Base-by-base conservation (phyloP, 139 green algal genomes). In the Picochlorum sp. region DNA sequence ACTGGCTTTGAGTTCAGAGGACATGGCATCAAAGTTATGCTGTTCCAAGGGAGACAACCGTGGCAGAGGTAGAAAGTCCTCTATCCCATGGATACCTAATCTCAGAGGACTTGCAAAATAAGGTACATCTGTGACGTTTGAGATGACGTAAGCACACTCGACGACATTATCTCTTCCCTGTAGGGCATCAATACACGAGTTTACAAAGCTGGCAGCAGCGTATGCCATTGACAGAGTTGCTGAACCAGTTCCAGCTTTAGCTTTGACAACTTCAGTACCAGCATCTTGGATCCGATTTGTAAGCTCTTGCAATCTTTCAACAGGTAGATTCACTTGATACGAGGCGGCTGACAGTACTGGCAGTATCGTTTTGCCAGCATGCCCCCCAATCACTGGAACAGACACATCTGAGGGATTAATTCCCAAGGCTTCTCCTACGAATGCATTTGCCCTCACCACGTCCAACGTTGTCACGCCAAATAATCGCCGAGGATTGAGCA, bases 191-290 rank as follows among this genome's bases (percentile, higher is more conserved):
- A 95, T 59, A 45, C 79, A 89, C 0, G 74, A 62, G 32, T 80
- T 69, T 58, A 77, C 79, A 72, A 95, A 95, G 50, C 77, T 64
- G 0, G 85, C 82, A 1, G 87, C 87, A 2, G 87, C 88, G 41
- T 91, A 90, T 3, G 93, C 92, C 92, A 98, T 98, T 35, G 83
- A 95, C 30, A 98, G 79, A 24, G 92, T 98, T 7, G 92, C 92
- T 3, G 78, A 92, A 33, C 91, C 92, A 16, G 82, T 79, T 44
- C 89, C 89, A 6, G 80, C 88, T 69, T 91, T 90, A 40, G 85
- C 89, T 45, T 95, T 74, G 7, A 98, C 91, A 36, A 98, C 92
- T 72, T 99, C 93, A 6, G 93, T 99, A 51, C 93, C 93, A 1
- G 89, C 93, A 62, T 98, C 85, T 73, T 99, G 91, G 65, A 96